Percentiles rank a stretch among this genome's conserved stretches.
phyloP scores from a whole-genome alignment of 2,329 filamentous ascomycete species.

The Aspergillus felis region DNA sequence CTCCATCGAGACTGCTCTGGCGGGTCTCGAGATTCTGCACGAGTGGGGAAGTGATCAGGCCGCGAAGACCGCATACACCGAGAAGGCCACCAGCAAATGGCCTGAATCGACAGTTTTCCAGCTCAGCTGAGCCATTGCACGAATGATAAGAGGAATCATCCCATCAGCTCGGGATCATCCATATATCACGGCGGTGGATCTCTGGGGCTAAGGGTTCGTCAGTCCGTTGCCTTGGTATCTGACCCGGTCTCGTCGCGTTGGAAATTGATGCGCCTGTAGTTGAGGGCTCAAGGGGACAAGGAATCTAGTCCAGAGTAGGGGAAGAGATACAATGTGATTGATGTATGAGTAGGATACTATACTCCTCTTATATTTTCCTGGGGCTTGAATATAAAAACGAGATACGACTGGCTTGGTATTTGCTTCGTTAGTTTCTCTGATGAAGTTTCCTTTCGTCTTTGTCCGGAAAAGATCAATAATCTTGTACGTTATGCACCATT shows the following conservation, averaged over 20 bases:
- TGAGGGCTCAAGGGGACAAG: not conserved
- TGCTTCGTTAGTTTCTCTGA: no score
- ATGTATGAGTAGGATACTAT: slow-evolving; percentile 4
- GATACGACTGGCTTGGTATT: not conserved
- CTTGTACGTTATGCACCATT: not conserved
- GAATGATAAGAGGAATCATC: not conserved
- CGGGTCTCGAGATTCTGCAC: slow-evolving; percentile 50
- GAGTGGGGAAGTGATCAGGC: slow-evolving; percentile 50
- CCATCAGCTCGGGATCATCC: not conserved
- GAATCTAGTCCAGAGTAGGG: not conserved
- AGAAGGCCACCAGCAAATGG: slow-evolving; percentile 40
- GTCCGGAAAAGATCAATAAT: not conserved
- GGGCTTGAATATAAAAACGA: not conserved
- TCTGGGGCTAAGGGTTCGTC: not conserved
- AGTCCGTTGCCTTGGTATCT: not conserved
- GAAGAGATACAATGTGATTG: slow-evolving; percentile 1
- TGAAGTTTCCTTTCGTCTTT: not conserved
- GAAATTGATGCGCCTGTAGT: not conserved
- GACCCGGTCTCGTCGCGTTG: not conserved
- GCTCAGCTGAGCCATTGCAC: slow-evolving; percentile 14
- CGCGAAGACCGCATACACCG: slow-evolving; percentile 48
- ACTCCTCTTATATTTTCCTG: not conserved
- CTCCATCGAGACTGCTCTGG: slow-evolving; percentile 55
- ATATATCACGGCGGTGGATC: not conserved
- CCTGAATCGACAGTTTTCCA: slow-evolving; percentile 37